Evolutionary conservation across 805 yeast species (phyloP).

Genomic region (Lachancea meyersii): DNA sequence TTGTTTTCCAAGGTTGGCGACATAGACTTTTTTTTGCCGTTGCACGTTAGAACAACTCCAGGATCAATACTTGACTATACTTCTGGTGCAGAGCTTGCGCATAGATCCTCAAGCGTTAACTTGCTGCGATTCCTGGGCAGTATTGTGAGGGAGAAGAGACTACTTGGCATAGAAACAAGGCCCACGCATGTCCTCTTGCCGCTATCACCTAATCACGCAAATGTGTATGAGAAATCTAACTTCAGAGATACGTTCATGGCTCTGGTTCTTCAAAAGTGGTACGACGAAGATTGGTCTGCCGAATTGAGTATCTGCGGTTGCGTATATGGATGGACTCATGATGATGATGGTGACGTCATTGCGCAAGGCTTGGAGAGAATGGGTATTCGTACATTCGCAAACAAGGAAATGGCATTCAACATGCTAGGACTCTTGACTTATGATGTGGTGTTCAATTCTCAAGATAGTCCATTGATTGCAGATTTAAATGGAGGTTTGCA

Average conservation of each 20-base stretch:
- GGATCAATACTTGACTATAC: constrained; percentile 78
- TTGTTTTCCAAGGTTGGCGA: constrained; percentile 64
- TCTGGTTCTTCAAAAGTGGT: constrained; percentile 84
- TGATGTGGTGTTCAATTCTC: constrained; percentile 68
- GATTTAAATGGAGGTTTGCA: constrained; percentile 95
- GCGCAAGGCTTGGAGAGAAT: constrained; percentile 81
- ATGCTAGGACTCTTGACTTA: constrained; percentile 83
- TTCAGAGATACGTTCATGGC: constrained; percentile 85
- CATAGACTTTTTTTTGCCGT: constrained; percentile 75
- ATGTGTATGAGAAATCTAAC: constrained; percentile 49
- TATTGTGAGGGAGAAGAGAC: constrained; percentile 60
- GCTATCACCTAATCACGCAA: constrained; percentile 68
- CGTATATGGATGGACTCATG: constrained; percentile 53
- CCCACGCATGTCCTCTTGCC: constrained; percentile 86
- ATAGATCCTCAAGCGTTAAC: constrained; percentile 82
- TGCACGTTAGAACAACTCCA: constrained; percentile 68
- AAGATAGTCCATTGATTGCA: constrained; percentile 84
- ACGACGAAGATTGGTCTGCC: constrained; percentile 78
- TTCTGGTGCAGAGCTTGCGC: constrained; percentile 79
- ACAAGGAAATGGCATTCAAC: constrained; percentile 95
- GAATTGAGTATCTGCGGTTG: constrained; percentile 84
- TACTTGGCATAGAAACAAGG: constrained; percentile 58
- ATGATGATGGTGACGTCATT: constrained; percentile 78
- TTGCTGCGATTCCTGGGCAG: constrained; percentile 70
- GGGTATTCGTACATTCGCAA: constrained; percentile 92